Base-by-base conservation (phyloP, 2,329 filamentous ascomycete species). In the Trematosphaeria pertusa region DNA sequence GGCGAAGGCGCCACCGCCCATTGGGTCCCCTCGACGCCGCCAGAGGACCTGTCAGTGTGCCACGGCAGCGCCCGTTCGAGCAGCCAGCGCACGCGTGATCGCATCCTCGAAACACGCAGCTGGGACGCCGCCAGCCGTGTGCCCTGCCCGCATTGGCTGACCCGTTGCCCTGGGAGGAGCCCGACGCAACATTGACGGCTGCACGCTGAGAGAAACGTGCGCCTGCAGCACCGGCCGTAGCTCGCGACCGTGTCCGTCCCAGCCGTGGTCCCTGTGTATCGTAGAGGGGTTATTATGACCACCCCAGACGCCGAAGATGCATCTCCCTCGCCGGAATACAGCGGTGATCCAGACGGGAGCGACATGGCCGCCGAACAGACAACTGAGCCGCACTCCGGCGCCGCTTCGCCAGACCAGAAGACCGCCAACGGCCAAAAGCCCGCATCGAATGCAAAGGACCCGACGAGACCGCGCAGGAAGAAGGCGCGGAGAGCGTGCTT, bases 401-500 rank as follows among this genome's bases (percentile, higher is more conserved):
- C 74, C 33, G 50, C 66, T 56, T 60, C 64, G 45, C 50, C 65
- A 54, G 37, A 61, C 35, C 60, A 65, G 51, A 63, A 71, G 62
- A 47, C 52, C n/a, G 30, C 49, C 32, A 69, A 67, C 42, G 63
- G 66, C 48, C 64, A 62, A 46, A 69, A 70, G 50, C 50, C 64
- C 15, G 49, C 63, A 37, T 61, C 61, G 33, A 83, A 83, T 65
- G 85, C 91, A 46, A 97, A 97, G 74, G 94, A 99, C 71, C 92
- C 93, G 46, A 81, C 87, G 65, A 85, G 94, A 50, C 93, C 94
- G 14, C 82, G 92, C 61, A 85, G 94, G 65, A 99, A 97, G 80
- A 99, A 99, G 81, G 94, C 94, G 28, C 85, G 93, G 61, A 83
- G 94, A 72, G 94, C 94, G 47, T 99, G 94, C 74, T 96, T 88